These are phyloP conservation scores for Phycomyces nitens DNA, from an alignment of 192 early-diverging fungal species.

Conservation along the genomic window DNA sequence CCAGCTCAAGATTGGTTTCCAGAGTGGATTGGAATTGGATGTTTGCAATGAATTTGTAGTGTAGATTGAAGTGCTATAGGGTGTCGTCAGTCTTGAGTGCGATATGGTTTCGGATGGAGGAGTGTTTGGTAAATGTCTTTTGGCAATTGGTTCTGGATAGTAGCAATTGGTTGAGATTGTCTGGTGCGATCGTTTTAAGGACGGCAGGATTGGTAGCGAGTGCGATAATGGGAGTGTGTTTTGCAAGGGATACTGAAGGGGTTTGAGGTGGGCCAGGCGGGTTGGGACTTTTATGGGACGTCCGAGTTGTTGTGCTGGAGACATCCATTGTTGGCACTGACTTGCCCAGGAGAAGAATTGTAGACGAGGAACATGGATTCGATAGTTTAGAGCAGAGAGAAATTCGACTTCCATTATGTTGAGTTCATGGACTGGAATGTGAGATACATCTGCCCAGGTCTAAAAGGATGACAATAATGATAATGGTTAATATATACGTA, in stretches of 20 bases:
- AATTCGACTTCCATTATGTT: conserved; percentile 89
- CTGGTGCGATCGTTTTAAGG: conserved; percentile 12
- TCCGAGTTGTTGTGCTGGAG: not conserved
- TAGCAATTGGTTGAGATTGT: not conserved
- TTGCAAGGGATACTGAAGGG: not conserved
- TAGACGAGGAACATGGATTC: conserved; percentile 61
- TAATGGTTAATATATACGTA: too few relatives aligned
- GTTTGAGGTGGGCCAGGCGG: not conserved
- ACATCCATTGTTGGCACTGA: conserved; percentile 27
- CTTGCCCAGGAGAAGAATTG: conserved; percentile 70
- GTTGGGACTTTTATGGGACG: conserved; percentile 8
- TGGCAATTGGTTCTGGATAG: not conserved
- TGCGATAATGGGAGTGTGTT: not conserved
- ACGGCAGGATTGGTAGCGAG: not conserved
- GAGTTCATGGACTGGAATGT: conserved; percentile 74
- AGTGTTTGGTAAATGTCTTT: conserved; percentile 8
- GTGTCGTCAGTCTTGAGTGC: not conserved
- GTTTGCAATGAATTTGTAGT: not conserved
- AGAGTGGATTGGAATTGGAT: conserved; percentile 7
- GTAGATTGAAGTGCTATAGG: not conserved
- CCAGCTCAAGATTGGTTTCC: conserved; percentile 27
- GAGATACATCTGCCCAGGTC: conserved; percentile 79
- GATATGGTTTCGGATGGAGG: not conserved
- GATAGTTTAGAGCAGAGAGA: conserved; percentile 69
- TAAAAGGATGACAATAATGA: too few relatives aligned